phyloP scores from a whole-genome alignment of 169 alveolate species.

The Babesia sp. region DNA sequence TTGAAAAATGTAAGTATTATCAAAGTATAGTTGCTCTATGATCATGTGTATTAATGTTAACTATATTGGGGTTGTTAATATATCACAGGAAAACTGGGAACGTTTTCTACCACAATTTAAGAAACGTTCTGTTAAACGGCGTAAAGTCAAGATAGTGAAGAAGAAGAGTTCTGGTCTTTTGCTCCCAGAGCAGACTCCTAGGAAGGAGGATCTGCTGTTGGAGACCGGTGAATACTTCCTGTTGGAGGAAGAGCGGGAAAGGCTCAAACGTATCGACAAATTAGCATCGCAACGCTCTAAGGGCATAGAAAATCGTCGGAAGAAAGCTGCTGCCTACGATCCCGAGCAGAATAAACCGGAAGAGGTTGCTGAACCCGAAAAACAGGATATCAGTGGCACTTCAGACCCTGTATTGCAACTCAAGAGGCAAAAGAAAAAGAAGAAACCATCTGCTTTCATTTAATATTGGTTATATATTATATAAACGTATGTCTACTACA shows the following conservation, averaged over 20 bases:
- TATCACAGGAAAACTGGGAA: conserved; percentile 91
- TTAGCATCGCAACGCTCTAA: conserved; percentile 50
- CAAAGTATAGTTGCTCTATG: neutral
- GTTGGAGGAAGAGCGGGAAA: conserved; percentile 73
- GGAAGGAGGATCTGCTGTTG: conserved; percentile 97
- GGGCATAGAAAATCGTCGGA: conserved; percentile 36
- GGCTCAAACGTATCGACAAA: conserved; percentile 31
- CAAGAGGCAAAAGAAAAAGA: conserved; percentile 10
- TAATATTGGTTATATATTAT: neutral
- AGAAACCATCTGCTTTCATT: conserved; percentile 12
- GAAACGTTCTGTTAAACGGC: conserved; percentile 91
- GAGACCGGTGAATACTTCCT: conserved; percentile 97
- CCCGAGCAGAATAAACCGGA: conserved; percentile 18
- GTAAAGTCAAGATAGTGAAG: conserved; percentile 76
- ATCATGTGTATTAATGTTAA: no score
- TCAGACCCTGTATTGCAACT: conserved; percentile 4
- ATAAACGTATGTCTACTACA: neutral
- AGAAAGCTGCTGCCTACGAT: conserved; percentile 30
- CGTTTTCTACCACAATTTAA: conserved; percentile 97
- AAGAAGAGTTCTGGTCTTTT: conserved; percentile 86
- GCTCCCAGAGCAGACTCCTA: conserved; percentile 85
- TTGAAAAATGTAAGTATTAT: conserved; percentile 74
- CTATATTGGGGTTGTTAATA: neutral
- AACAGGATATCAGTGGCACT: neutral
- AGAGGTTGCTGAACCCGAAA: neutral